Percentiles rank a stretch among this genome's conserved stretches.
Conservation (phyloP, 2,329 filamentous ascomycete species). For the Fusarium praegraminearum region DNA sequence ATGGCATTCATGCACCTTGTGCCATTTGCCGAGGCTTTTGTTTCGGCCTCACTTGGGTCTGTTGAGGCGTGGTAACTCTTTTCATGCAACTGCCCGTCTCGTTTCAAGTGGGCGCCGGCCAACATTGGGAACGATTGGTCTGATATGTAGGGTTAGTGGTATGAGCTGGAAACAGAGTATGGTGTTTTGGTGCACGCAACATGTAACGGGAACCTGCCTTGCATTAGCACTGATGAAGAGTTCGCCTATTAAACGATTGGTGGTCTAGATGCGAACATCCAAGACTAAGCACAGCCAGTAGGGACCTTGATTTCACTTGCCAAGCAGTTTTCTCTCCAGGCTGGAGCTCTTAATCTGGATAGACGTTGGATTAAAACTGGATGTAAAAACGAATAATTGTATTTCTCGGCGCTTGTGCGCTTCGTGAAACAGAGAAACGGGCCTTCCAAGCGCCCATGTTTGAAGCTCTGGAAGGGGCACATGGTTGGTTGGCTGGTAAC, state of each 20-base stretch:
- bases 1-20: slow-evolving; percentile 5
- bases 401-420: slow-evolving; percentile 41
- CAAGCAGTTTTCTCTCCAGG: background rate
- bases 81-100: slow-evolving; percentile 27
- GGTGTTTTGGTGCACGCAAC: background rate
- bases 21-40: slow-evolving; percentile 18
- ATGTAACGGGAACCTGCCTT: slow-evolving; percentile 6
- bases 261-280: background rate
- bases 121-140: slow-evolving; percentile 11
- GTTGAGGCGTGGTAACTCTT: background rate
- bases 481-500: slow-evolving; percentile 36
- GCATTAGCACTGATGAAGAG: background rate
- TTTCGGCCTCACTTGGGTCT: slow-evolving; percentile 27
- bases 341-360: background rate
- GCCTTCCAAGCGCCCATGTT: slow-evolving; percentile 35
- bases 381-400: background rate
- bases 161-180: slow-evolving; percentile 3
- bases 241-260: slow-evolving; percentile 2
- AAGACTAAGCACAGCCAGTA: background rate
- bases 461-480: slow-evolving; percentile 30
- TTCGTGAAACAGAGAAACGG: slow-evolving; percentile 42
- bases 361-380: background rate
- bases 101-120: slow-evolving; percentile 24
- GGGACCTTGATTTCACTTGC: background rate
- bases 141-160: background rate